Base-by-base conservation (phyloP, 768 basidiomycete genomes). In the Termitomyces bulborhizus region DNA sequence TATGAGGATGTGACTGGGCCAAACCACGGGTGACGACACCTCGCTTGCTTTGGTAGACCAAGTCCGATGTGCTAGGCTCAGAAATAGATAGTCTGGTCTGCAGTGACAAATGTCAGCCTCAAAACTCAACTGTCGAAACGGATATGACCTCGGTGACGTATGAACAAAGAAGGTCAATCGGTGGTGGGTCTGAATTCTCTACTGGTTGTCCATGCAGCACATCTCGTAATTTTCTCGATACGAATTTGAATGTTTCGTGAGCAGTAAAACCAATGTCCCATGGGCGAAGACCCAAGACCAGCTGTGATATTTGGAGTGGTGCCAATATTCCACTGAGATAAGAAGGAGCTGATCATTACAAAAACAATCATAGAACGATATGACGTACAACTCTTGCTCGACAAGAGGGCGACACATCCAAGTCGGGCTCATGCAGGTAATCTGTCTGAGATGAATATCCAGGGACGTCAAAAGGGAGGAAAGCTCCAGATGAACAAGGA, bases 341-440 rank as follows among this genome's bases (percentile, higher is more conserved):
- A 7, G 24, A 29, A 26, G 36, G 11, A 54, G 49, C 26, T 41
- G 44, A 49, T 43, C 52, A 42, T 56, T 40, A 21, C 44, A 31
- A 42, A 39, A 47, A 41, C 24, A 41, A 63, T 44, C 51, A 64
- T 36, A 12, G 11, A 34, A 46, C 24, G 1, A 53, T 43, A 24
- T 9, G 24, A 73, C 87, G 66, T 60, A 87, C 85, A 71, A 63
- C 18, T 65, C 58, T 15, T 65, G 58, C 9, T 71, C 66, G 2
- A 68, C 59, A n/a, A 79, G 51, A 6, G 77, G 62, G 1, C 67
- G 65, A 57, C 81, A 84, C 41, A 68, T 66, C 93, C 93, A 94
- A 5, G 73, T 71, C 0, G 89, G 81, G 60, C 91, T 92, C 48
- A 91, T 58, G 27, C 81, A 76, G 3, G 77, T 79, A 6, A 93